Conservation (phyloP, 768 basidiomycete genomes). For the Phlegmacium glaucopus region DNA sequence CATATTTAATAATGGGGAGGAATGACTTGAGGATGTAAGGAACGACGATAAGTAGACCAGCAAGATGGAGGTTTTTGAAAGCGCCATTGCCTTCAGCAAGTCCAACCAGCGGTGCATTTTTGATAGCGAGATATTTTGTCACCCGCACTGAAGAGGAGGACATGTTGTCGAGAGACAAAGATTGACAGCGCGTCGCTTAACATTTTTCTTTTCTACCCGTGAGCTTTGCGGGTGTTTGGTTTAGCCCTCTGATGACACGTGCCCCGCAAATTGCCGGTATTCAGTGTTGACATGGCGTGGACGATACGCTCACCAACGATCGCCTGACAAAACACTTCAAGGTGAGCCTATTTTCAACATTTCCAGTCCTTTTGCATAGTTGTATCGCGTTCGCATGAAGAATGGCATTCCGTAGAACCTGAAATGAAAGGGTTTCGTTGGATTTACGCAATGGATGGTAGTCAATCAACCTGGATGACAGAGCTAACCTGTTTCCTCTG, state of each 20-base stretch:
- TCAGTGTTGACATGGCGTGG: conserved; percentile 4
- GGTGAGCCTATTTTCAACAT: conserved; percentile 46
- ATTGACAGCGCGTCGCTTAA: conserved; percentile 15
- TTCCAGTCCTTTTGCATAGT: conserved; percentile 8
- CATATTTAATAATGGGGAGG: conserved; percentile 77
- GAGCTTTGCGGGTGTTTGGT: conserved; percentile 26
- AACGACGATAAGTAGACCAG: conserved; percentile 68
- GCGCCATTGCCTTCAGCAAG: conserved; percentile 83
- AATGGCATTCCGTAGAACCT: conserved; percentile 12
- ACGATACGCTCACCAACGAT: conserved; percentile 14
- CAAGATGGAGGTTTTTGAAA: conserved; percentile 82
- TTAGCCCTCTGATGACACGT: conserved; percentile 12
- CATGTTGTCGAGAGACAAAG: conserved; percentile 23
- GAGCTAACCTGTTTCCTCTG: conserved; percentile 8
- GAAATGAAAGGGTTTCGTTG: conserved; percentile 11
- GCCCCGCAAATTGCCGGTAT: conserved; percentile 17
- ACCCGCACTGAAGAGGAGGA: conserved; percentile 47
- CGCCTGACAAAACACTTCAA: conserved; percentile 49
- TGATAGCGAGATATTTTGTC: conserved; percentile 74
- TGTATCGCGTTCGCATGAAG: conserved; percentile 9
- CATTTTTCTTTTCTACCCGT: conserved; percentile 12
- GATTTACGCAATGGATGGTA: conserved; percentile 40
- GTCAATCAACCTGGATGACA: conserved; percentile 33
- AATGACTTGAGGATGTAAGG: conserved; percentile 84
- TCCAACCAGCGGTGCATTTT: conserved; percentile 80